Evolutionary conservation across 164 flowering plant species (phyloP).

Genomic region (Tinospora cordifolia): DNA sequence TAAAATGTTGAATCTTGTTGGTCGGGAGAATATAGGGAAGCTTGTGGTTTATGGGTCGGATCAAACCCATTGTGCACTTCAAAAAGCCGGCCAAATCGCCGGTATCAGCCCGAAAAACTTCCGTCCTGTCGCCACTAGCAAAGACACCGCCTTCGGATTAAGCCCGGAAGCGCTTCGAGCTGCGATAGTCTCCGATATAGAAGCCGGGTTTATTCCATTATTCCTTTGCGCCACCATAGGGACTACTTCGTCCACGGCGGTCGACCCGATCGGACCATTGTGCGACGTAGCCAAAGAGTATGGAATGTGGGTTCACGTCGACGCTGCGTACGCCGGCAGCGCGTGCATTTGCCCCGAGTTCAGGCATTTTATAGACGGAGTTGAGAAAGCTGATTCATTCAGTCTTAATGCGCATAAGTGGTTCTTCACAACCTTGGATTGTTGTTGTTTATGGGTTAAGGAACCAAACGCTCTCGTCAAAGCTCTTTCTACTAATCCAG

Average conservation of each 20-base stretch:
- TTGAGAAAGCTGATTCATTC: slow-evolving; percentile 52
- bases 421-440: slow-evolving; percentile 54
- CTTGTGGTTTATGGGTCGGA: slow-evolving; percentile 32
- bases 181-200: slow-evolving; percentile 20
- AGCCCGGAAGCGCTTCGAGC: slow-evolving; percentile 17
- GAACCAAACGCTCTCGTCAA: slow-evolving; percentile 33
- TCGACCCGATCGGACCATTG: slow-evolving; percentile 33
- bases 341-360: slow-evolving; percentile 68
- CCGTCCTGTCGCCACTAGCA: slow-evolving; percentile 30
- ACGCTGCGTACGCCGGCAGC: slow-evolving; percentile 65
- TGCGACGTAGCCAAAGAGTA: slow-evolving; percentile 26
- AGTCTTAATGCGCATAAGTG: slow-evolving; percentile 73
- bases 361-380: slow-evolving; percentile 46
- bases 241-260: slow-evolving; percentile 42
- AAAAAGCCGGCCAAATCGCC: slow-evolving; percentile 47
- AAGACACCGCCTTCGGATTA: slow-evolving; percentile 18
- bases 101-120: slow-evolving; percentile 46
- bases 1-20: slow-evolving; percentile 22
- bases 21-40: slow-evolving; percentile 23
- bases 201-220: slow-evolving; percentile 29
- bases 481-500: slow-evolving; percentile 55
- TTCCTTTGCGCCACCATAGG: slow-evolving; percentile 46
- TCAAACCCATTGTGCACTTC: slow-evolving; percentile 54
- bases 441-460: slow-evolving; percentile 71
- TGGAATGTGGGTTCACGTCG: slow-evolving; percentile 44